Evolutionary conservation across 2,329 filamentous ascomycete species (phyloP), one percentile per base, ranked within the genome.

Genomic region (Grosmannia clavigera): DNA sequence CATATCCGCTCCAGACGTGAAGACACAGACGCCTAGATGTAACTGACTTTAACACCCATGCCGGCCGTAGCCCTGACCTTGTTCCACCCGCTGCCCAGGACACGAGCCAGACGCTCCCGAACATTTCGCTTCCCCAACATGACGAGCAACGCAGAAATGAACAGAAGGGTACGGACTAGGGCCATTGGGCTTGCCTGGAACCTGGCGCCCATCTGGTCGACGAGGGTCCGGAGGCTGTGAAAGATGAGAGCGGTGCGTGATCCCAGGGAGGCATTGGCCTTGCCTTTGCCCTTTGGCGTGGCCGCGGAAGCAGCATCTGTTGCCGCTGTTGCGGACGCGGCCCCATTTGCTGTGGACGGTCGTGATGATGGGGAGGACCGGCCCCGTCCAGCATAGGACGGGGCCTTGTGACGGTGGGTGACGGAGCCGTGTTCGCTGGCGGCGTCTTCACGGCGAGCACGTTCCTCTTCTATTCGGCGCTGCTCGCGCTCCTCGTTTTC

Each of bases 41-140:
- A 97, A 71, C 88, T 95, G 68, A 97, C 92, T 76, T 96, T 97
- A 64, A 95, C 88, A 2, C 92, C 94, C 92, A 97, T 97, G 1
- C 92, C 92, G 5, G 92, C 86, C 0, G 94, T 97, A 54, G 84
- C 81, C 70, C 82, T 84, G 50, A 96, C 76, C 75, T 95, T 96
- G 59, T 82, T 81, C 90, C 90, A 95, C 11, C 84, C 84, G 33
- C 80, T 77, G 48, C 81, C 81, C 52, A 95, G 69, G 46, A 91
- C 76, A 60, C 85, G 80, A 69, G 84, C 80, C 43, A 96, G 72
- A 64, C 87, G 81, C 65, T 95, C 85, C 50, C 92, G 82, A 16
- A 95, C 76, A 68, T 87, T 86, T 67, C 82, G 81, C 67, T 88
- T 81, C 61, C 88, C 87, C 62, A 96, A 76, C 64, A 94, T 82